Evolutionary conservation across 2,329 filamentous ascomycete species (phyloP), one percentile per base, ranked within the genome.

Genomic region (Cephalotrichum gorgonifer): DNA sequence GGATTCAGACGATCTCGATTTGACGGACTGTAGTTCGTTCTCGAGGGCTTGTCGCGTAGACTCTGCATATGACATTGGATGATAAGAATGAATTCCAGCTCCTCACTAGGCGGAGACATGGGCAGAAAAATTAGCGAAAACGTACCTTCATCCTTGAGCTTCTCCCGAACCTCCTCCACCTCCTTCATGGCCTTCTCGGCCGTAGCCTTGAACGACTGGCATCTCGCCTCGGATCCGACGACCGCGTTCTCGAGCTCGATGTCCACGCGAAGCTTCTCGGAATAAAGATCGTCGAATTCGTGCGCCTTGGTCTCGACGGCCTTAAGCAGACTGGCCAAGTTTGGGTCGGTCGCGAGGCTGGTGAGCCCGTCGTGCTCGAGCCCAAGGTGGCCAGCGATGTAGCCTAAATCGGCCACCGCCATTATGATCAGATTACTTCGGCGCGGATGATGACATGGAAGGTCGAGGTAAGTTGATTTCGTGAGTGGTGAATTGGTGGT

Each of bases 171-270:
- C 54, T 89, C 85, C 57, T 91, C 85, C 1, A 90, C 78, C 55
- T 96, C 90, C 55, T 87, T 86, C 52, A 90, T 75, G 9, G 86
- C 84, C 63, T 91, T 91, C 53, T 94, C 88, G 42, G 88, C 78
- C 1, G 85, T 86, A 6, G 78, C 75, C 67, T 93, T 95, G 62
- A 93, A 81, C 8, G 83, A 79, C 61, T 91, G 88, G 55, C 83
- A 83, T 65, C 89, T 86, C 23, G 85, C 81, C 62, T 97, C 91
- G 52, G 85, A 84, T 55, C 79, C 86, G 57, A 89, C 84, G 44
- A 95, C 84, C 17, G 85, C 85, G 65, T 88, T 93, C 64, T 98
- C 93, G 7, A 97, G 78, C 70, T 97, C 90, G 42, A 98, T 93
- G 59, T 95, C 88, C 43, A 87, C 73, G 56, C 88, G 84, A 42